A percentile compares a stretch with the other conserved stretches of the same genome.
Evolutionary conservation across 2,329 filamentous ascomycete species (phyloP).

Genomic region (Canariomyces notabilis): DNA sequence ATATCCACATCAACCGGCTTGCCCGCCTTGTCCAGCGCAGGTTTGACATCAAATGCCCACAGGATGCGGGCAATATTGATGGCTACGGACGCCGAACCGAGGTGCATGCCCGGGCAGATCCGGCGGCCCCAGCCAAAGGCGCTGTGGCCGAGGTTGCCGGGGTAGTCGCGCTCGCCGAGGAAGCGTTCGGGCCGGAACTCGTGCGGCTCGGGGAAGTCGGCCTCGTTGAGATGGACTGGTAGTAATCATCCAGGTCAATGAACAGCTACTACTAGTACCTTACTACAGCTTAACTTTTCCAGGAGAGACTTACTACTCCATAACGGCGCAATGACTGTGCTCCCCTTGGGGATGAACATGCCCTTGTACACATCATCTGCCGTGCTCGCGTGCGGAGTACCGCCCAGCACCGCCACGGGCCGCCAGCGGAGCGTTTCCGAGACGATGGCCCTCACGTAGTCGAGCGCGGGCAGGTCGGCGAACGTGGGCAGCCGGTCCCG

Average conservation of each 20-base stretch:
- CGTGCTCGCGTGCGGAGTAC: slow-evolving; percentile 44
- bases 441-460: slow-evolving; percentile 35
- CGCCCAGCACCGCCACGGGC: slow-evolving; percentile 37
- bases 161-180: slow-evolving; percentile 32
- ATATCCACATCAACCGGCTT: slow-evolving; percentile 35
- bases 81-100: slow-evolving; percentile 46
- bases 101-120: slow-evolving; percentile 42
- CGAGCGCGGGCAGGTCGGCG: slow-evolving; percentile 31
- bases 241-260: too few relatives aligned
- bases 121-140: slow-evolving; percentile 40
- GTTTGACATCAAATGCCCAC: slow-evolving; percentile 46
- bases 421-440: slow-evolving; percentile 39
- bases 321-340: slow-evolving; percentile 37
- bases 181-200: slow-evolving; percentile 36
- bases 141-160: slow-evolving; percentile 34
- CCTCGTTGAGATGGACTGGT: slow-evolving; percentile 40
- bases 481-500: slow-evolving; percentile 33
- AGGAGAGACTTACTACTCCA: slow-evolving; percentile 37
- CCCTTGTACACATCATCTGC: slow-evolving; percentile 37
- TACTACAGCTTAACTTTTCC: too few relatives aligned
- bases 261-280: too few relatives aligned
- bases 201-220: slow-evolving; percentile 37
- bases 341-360: slow-evolving; percentile 42
- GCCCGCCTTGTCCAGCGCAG: slow-evolving; percentile 28
- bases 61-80: slow-evolving; percentile 44